Percentiles rank a stretch among this genome's conserved stretches.
These are phyloP conservation scores for Colletotrichum sublineola DNA, from an alignment of 2,329 filamentous ascomycete species.

Conservation along the genomic window DNA sequence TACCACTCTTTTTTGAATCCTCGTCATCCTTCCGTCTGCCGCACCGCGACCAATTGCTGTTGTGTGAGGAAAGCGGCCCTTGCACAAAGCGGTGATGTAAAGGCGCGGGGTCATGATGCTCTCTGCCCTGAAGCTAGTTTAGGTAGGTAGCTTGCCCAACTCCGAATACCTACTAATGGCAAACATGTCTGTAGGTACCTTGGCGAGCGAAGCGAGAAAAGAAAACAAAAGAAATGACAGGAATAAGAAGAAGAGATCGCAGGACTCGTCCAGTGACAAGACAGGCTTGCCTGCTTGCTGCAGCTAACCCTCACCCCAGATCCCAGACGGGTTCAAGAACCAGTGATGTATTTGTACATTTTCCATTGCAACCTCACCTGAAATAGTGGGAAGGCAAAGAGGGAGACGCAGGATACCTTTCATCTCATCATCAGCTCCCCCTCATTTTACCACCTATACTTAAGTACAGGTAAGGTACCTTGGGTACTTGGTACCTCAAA, in stretches of 20 bases:
- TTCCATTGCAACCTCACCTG: slow-evolving; percentile 10
- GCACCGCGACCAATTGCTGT: neutral
- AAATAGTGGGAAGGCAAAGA: slow-evolving; percentile 23
- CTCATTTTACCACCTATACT: too few relatives aligned
- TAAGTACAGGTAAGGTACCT: too few relatives aligned
- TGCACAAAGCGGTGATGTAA: slow-evolving; percentile 1
- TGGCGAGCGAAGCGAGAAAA: too few relatives aligned
- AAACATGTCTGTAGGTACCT: too few relatives aligned
- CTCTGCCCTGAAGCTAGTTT: neutral
- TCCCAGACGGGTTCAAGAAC: neutral
- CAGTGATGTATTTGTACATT: slow-evolving; percentile 13
- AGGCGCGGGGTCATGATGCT: slow-evolving; percentile 6
- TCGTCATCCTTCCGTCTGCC: neutral
- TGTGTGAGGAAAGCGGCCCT: slow-evolving; percentile 6
- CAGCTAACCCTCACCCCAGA: neutral
- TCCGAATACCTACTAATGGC: too few relatives aligned
- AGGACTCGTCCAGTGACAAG: neutral
- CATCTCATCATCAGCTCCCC: neutral
- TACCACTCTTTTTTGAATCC: neutral
- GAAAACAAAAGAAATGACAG: neutral
- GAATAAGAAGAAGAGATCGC: neutral
- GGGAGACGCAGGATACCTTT: slow-evolving; percentile 11
- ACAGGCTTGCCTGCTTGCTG: neutral
- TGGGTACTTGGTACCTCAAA: neutral
- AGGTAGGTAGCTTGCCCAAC: too few relatives aligned